These are phyloP conservation scores for Serpula lacrymans DNA, from an alignment of 768 basidiomycete genomes.

Conservation along the genomic window DNA sequence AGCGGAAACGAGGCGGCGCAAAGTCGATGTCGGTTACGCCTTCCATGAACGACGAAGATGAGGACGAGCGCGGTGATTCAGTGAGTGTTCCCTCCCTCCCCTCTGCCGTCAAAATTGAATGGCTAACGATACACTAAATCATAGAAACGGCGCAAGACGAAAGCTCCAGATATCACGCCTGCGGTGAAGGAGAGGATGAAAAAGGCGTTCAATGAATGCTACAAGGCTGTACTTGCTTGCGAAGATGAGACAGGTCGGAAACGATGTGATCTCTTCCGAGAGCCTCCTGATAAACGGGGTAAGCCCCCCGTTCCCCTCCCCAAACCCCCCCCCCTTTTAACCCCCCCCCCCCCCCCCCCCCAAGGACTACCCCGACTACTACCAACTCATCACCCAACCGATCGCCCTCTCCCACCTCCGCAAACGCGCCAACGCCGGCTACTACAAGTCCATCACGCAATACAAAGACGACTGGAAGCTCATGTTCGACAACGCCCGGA, in stretches of 20 bases:
- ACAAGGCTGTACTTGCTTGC: constrained; percentile 68
- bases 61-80: constrained; percentile 70
- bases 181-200: constrained; percentile 74
- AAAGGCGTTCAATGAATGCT: constrained; percentile 74
- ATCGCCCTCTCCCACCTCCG: constrained; percentile 87
- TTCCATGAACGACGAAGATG: constrained; percentile 68
- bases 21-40: constrained; percentile 79
- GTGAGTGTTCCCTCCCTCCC: constrained; percentile 44
- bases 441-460: constrained; percentile 71
- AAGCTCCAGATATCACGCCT: constrained; percentile 53
- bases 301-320: no score
- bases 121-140: constrained; percentile 6
- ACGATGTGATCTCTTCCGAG: constrained; percentile 84
- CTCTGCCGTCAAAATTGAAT: no score
- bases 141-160: constrained; percentile 86
- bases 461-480: constrained; percentile 81
- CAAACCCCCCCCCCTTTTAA: no score
- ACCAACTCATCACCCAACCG: constrained; percentile 80
- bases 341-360: no score
- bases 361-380: constrained; percentile 95
- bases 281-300: constrained; percentile 80
- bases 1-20: constrained; percentile 67
- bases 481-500: constrained; percentile 93
- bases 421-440: constrained; percentile 61
- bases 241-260: constrained; percentile 73